A percentile compares a stretch with the other conserved stretches of the same genome.
phyloP scores from a whole-genome alignment of 305 asterid species.

The Withania somnifera region DNA sequence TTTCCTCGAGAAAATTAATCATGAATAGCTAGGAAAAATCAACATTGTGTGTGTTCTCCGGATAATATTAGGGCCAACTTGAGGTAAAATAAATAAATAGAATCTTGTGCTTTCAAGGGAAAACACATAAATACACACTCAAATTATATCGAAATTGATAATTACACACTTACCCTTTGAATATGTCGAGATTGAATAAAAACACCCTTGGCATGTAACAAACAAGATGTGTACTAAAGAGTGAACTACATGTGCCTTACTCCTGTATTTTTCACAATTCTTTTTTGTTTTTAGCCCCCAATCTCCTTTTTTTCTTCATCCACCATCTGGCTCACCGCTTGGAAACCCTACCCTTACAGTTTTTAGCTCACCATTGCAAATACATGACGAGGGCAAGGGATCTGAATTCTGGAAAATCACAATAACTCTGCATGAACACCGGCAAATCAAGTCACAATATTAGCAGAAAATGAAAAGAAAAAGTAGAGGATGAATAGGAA shows the following conservation, averaged over 20 bases:
- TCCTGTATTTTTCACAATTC: neutral
- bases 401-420: too few species aligned
- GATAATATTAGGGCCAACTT: neutral
- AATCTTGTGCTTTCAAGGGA: neutral
- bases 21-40: neutral
- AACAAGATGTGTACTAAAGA: neutral
- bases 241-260: neutral
- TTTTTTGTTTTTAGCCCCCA: too few species aligned
- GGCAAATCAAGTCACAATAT: too few species aligned
- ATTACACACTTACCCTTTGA: neutral
- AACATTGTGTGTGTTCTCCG: neutral
- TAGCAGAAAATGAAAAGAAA: too few species aligned
- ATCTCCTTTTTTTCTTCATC: too few species aligned
- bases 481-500: too few species aligned
- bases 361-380: too few species aligned
- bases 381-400: too few species aligned
- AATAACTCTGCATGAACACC: too few species aligned
- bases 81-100: neutral
- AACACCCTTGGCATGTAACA: neutral
- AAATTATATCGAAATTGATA: too few species aligned
- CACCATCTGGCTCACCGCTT: too few species aligned
- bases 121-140: neutral
- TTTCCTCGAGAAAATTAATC: neutral
- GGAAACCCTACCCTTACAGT: too few species aligned
- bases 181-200: neutral